Base-by-base conservation (phyloP, 202 grass and related monocot species). In the Musa balbisiana region DNA sequence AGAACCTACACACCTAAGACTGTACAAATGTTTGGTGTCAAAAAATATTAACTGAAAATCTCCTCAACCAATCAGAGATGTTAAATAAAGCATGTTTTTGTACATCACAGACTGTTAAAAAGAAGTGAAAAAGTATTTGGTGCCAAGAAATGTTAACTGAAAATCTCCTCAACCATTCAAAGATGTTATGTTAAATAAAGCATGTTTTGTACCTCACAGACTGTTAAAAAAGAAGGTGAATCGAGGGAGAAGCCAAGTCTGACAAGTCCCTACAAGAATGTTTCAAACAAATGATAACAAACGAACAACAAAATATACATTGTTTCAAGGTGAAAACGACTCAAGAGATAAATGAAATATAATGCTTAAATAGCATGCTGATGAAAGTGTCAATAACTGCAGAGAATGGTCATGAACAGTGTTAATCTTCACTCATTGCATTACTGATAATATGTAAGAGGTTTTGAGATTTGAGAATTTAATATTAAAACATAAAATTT, bases 41-140 rank as follows among this genome's bases (percentile, higher is more conserved):
- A 69, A 43, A 43, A 50, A 50, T 51, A 69, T 16, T 9, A 10
- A 69, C n/a, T 13, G 4, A 69, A 19, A 50, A 50, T 50, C 67
- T 69, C 14, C 29, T 10, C 16, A 71, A 58, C 14, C 10, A 82
- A 21, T 52, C 33, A 43, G 33, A 43, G 33, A 43, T 5, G 4
- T 43, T 43, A 43, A 69, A 27, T 27, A 79, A 49, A 49, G 70
- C 19, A 75, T 16, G 54, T 62, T 16, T 16, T 75, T 52, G n/a
- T 89, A 96, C 92, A 88, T 89, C 92, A 78, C 92, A 96, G 20
- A 96, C 84, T 53, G 84, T 89, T 67, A 89, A 96, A 68, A 91
- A 29, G 88, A 80, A 78, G 92, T 43, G 33, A 43, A 20, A 19
- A 60, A 60, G 56, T 17, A 20, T 60, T 33, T 43, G n/a, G 50